Evolutionary conservation across 73 alveolate genomes (phyloP).

Genomic region (Effrenium voratum): DNA sequence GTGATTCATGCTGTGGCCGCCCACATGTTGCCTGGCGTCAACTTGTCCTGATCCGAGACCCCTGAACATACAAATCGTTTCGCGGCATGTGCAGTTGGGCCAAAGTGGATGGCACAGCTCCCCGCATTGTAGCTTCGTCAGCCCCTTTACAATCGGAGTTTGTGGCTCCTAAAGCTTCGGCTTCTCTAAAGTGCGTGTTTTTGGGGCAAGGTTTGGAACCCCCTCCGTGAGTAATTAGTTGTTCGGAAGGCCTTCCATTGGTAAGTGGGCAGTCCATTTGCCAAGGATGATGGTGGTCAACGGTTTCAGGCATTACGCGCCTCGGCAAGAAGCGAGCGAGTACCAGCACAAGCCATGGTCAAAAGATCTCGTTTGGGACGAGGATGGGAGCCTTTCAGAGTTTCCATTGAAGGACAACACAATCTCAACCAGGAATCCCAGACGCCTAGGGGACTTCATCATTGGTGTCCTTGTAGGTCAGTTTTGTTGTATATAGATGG

Average conservation of each 20-base stretch:
- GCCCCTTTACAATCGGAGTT: not conserved
- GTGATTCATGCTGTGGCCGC: slow-evolving; percentile 46
- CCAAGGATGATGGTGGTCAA: slow-evolving; percentile 26
- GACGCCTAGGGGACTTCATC: too few species aligned
- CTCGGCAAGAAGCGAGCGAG: not conserved
- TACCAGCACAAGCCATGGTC: not conserved
- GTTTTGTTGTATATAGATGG: too few species aligned
- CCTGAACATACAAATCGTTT: not conserved
- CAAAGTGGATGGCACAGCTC: not conserved
- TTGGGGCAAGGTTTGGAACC: not conserved
- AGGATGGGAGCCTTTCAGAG: too few species aligned
- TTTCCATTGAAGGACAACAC: too few species aligned
- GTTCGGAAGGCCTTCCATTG: not conserved
- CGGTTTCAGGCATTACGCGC: slow-evolving; percentile 18
- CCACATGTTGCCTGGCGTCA: slow-evolving; percentile 28
- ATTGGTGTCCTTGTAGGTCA: too few species aligned
- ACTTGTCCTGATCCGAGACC: not conserved
- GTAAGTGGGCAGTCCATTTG: not conserved
- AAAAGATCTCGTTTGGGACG: too few species aligned
- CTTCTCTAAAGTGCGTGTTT: not conserved
- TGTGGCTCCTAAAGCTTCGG: not conserved
- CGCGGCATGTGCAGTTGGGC: not conserved
- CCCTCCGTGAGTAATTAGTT: not conserved
- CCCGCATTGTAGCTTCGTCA: not conserved
- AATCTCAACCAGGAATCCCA: too few species aligned